A percentile compares a stretch with the other conserved stretches of the same genome.
These are phyloP conservation scores for Pseudocercospora fijiensis DNA, from an alignment of 2,329 filamentous ascomycete species.

Conservation along the genomic window DNA sequence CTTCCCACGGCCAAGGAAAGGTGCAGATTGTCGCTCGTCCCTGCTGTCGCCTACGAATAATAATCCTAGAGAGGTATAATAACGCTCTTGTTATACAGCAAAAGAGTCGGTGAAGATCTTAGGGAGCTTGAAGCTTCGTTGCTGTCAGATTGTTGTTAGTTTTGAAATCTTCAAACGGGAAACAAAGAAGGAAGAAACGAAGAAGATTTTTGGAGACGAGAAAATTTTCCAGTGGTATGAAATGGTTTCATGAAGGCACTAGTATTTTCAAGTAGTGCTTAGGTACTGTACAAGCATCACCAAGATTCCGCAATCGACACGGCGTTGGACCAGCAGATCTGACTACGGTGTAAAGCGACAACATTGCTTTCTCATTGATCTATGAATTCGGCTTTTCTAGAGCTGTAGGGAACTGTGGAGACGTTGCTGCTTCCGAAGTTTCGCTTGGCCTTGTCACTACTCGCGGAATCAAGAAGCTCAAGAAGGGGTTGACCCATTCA, in stretches of 20 bases:
- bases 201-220: background rate
- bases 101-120: too few relatives aligned
- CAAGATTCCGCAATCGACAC: background rate
- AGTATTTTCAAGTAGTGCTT: background rate
- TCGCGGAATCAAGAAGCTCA: too few relatives aligned
- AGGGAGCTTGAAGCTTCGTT: too few relatives aligned
- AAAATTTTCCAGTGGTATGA: background rate
- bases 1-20: background rate
- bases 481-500: too few relatives aligned
- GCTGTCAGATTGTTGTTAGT: too few relatives aligned
- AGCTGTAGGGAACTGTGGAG: background rate
- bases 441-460: too few relatives aligned
- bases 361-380: background rate
- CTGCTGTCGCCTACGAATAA: background rate
- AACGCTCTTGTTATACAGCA: too few relatives aligned
- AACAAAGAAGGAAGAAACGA: background rate
- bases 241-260: background rate
- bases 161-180: background rate
- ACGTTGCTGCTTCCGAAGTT: too few relatives aligned
- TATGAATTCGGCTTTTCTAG: too few relatives aligned
- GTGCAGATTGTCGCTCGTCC: background rate
- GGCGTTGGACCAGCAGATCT: background rate
- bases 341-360: background rate
- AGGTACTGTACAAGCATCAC: background rate
- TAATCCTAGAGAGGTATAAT: background rate